Conservation (phyloP, 2,329 filamentous ascomycete genomes). For the Scytalidium sp. region DNA sequence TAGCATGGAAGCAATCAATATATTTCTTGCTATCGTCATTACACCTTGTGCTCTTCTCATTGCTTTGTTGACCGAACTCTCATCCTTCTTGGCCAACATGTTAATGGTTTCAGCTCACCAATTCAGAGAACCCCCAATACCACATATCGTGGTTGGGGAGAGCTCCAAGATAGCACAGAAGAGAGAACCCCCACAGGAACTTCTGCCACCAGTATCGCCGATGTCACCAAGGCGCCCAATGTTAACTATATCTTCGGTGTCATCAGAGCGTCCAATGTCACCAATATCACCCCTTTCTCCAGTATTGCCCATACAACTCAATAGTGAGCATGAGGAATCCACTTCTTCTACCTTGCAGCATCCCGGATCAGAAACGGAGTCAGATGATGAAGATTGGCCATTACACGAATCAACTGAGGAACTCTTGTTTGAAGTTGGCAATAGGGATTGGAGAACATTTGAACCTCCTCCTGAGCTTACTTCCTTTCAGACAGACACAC, state of each 20-base stretch:
- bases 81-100: background rate
- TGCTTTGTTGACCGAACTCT: background rate
- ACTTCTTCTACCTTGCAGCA: background rate
- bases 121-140: background rate
- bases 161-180: background rate
- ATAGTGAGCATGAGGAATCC: background rate
- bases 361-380: background rate
- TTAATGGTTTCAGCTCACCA: background rate
- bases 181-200: background rate
- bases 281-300: too few species aligned
- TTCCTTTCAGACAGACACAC: conserved; percentile 34
- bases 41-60: background rate
- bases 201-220: background rate
- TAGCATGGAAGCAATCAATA: background rate
- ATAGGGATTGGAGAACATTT: conserved; percentile 44
- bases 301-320: too few species aligned
- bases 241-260: too few species aligned
- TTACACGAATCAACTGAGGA: background rate
- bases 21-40: background rate
- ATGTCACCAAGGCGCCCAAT: too few species aligned
- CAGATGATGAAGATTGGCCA: background rate
- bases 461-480: conserved; percentile 42
- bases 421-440: conserved; percentile 16
- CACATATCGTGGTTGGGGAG: background rate
- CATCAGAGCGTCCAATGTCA: too few species aligned